phyloP scores from a whole-genome alignment of 768 basidiomycete species.

The Leccinum pellstonianum region DNA sequence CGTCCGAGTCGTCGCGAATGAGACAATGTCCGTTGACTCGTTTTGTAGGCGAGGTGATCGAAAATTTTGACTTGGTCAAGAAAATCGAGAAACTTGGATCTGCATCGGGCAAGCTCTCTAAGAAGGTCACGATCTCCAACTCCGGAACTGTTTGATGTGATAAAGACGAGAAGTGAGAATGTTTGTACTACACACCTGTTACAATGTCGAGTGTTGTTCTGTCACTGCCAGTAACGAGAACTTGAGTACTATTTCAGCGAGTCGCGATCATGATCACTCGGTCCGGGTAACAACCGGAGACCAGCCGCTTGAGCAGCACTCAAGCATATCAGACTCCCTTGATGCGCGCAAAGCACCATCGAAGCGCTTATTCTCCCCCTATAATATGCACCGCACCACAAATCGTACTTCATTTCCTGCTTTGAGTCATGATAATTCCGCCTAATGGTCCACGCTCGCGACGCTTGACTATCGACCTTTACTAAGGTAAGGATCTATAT shows the following conservation, averaged over 20 bases:
- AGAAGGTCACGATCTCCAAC: neutral
- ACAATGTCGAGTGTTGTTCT: neutral
- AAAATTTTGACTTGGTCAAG: neutral
- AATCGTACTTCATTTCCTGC: too few species aligned
- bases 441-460: neutral
- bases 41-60: slow-evolving; percentile 10
- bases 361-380: neutral
- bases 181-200: neutral
- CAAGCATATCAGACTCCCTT: neutral
- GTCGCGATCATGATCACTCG: neutral
- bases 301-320: neutral
- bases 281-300: neutral
- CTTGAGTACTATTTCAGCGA: neutral
- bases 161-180: neutral
- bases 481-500: neutral
- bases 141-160: slow-evolving; percentile 3
- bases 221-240: neutral
- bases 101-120: neutral
- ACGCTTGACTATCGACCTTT: neutral
- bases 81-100: neutral
- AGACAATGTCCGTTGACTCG: neutral
- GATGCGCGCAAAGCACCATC: neutral
- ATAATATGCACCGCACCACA: neutral
- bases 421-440: neutral
- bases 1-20: neutral